Base-by-base conservation (phyloP, 148 eudicot species). In the Chenopodium quinoa region DNA sequence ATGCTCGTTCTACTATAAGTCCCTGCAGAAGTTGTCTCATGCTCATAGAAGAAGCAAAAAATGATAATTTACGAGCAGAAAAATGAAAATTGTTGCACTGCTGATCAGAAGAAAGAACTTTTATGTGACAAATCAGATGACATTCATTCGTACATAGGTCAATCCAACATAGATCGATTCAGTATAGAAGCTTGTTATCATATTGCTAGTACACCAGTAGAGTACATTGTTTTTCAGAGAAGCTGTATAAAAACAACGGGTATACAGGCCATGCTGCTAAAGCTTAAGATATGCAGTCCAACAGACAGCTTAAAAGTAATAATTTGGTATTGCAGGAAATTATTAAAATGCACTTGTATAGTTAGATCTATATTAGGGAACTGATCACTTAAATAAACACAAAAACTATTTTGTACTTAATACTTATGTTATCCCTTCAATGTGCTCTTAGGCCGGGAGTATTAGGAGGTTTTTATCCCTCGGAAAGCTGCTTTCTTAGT, bases 261-360 rank as follows among this genome's bases (percentile, higher is more conserved):
- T 32, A 34, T 32, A 60, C 56, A 46, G 37, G 14, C 6, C 63
- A 54, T 48, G 40, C 37, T 23, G 62, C 11, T 20, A 44, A 44
- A 86, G 75, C 75, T 37, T 44, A 14, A 71, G 50, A 22, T 40
- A 7, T 71, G 16, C 37, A 74, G 11, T 13, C 77, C 77, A 74
- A 48, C 62, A 48, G 77, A 74, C 77, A 74, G 77, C 56, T 13
- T 48, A 74, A 74, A 74, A 74, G 77, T 48, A 52, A 25, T 31
- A 74, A 22, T 74, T 74, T 74, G 77, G 77, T 50, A 74, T 74
- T 50, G 62, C 77, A 74, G 32, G 19, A 48, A 34, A 50, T 27
- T 50, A 74, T 48, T 19, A 32, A 29, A 4, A 4, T 37, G 34
- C 34, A 70, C 48, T 70, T 14, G 0, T 2, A 32, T 32, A 32